Evolutionary conservation across 306 rosid genomes (phyloP), one percentile per base, ranked within the genome.

Genomic region (Delonix regia): DNA sequence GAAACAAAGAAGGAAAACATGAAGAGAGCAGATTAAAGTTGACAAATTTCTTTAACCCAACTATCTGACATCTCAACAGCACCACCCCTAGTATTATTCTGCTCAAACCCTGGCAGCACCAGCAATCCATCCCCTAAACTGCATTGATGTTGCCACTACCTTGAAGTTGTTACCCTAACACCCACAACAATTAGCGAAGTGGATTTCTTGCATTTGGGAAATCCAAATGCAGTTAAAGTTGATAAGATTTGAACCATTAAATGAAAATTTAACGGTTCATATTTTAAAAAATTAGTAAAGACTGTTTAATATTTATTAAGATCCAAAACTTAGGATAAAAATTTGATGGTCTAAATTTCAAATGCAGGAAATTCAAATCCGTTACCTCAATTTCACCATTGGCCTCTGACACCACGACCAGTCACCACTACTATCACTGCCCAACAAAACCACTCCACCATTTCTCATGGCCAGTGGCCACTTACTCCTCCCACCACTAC

Each of bases 371-470:
- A n/a, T n/a, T n/a, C n/a, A n/a, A n/a, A n/a, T n/a, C 33, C 9
- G 10, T n/a, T 18, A 56, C 14, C 10, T 47, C 61, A 30, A 75
- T 28, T 27, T 14, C 15, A 14, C 22, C 16, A 62, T 5, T 44
- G 13, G 71, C 47, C 49, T 45, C 24, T 73, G 5, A 28, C 80
- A 13, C 73, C 25, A 34, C 4, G 5, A 51, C 70, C 69, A 71
- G 33, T 45, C 71, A 74, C 22, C 42, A 60, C 53, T 9, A 63
- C 69, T 38, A 48, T n/a, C 34, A 61, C 33, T 38, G 30, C 33
- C 71, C 64, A 65, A 24, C 67, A 24, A 16, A 24, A 41, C 71
- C 27, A 60, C 21, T 13, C 6, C 22, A 24, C 60, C 60, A 75
- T 16, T 44, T 28, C 48, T 30, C 19, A 44, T 33, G 30, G 49